Base-by-base conservation (phyloP, 2,329 filamentous ascomycete species). In the Fusarium paranaense region DNA sequence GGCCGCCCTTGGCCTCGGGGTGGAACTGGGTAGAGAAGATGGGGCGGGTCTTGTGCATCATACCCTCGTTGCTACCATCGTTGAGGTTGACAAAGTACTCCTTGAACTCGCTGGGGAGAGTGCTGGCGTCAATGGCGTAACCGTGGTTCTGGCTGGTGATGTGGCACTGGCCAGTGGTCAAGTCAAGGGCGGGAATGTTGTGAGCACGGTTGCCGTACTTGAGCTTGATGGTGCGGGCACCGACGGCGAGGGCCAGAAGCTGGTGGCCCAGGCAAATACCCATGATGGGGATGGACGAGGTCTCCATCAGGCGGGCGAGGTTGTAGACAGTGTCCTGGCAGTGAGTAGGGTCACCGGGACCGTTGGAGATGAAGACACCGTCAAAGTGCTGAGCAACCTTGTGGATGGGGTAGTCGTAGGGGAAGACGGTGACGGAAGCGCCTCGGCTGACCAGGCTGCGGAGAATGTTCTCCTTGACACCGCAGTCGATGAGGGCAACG, bases 1-100 rank as follows among this genome's bases (percentile, higher is more conserved):
- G 97, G 64, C 97, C 97, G 70, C 97, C 97, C 89, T 98, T 98
- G 77, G 97, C 97, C 86, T 99, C 97, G 18, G 97, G 97, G 82
- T 99, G 97, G 91, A 99, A 99, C 85, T 99, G 97, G 27, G 95
- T 98, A 74, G 94, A 96, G 90, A 99, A 98, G 83, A 99, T 99
- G 72, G 97, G 97, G 38, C 96, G 94, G 67, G 94, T 93, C 86
- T 93, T 95, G 90, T 99, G 97, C 82, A 98, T 95, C 91, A 99
- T 95, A 69, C 91, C 96, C 88, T 99, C 97, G 84, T 99, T 99
- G 84, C 93, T 96, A 72, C 95, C 94, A 81, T 99, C 97, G 85
- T 98, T 99, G 76, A 98, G 88, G 88, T 99, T 98, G 84, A 97
- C 93, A 83, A 98, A 99, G 89, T 97, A 98, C 84, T 98, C 96